Percentiles rank a stretch among this genome's conserved stretches.
Conservation (phyloP, 2,329 filamentous ascomycete genomes). For the Pyrenophora seminiperda region DNA sequence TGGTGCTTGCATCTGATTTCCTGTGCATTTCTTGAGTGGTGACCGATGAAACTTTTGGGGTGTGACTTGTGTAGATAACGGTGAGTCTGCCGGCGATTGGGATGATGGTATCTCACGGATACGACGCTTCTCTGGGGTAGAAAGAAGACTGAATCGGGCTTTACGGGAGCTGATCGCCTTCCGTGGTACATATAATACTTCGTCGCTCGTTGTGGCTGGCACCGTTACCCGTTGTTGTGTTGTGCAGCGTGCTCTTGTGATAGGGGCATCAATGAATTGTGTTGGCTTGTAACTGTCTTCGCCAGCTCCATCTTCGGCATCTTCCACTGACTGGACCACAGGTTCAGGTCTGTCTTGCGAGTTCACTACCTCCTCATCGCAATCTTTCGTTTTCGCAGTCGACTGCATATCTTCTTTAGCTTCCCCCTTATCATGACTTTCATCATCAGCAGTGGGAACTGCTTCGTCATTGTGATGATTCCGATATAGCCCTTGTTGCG, state of each 20-base stretch:
- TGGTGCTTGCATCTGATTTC: slow-evolving; percentile 8
- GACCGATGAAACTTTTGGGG: slow-evolving; percentile 23
- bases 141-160: slow-evolving; percentile 34
- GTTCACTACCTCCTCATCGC: background rate
- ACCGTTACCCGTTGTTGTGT: slow-evolving; percentile 4
- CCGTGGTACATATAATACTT: background rate
- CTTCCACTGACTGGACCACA: slow-evolving; percentile 14
- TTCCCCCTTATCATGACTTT: background rate
- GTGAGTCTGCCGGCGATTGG: slow-evolving; percentile 42
- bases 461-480: background rate
- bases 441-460: background rate
- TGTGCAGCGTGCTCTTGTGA: slow-evolving; percentile 16
- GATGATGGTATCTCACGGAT: slow-evolving; percentile 43
- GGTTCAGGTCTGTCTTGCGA: background rate
- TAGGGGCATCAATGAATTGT: slow-evolving; percentile 33
- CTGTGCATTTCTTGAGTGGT: slow-evolving; percentile 22
- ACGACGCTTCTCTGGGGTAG: slow-evolving; percentile 42
- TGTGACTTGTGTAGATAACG: slow-evolving; percentile 35
- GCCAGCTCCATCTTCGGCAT: slow-evolving; percentile 11
- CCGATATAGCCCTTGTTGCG: slow-evolving; percentile 23
- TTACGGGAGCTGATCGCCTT: slow-evolving; percentile 11
- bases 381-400: background rate
- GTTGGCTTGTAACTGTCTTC: slow-evolving; percentile 39
- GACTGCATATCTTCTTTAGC: background rate
- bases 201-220: background rate